phyloP scores from a whole-genome alignment of 1,139 yeast species.

The Pichia sp. region DNA sequence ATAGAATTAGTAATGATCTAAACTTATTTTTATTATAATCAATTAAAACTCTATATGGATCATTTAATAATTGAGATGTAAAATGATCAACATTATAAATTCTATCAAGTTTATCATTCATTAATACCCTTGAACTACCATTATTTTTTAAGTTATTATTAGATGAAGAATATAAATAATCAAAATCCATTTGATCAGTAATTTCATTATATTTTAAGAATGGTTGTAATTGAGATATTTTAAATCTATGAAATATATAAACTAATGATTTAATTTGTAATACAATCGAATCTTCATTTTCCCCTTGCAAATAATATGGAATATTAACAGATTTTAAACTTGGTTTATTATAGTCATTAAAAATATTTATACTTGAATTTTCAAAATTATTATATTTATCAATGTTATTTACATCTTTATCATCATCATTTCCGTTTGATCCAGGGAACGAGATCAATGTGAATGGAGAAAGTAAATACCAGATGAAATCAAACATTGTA shows the following conservation, averaged over 20 bases:
- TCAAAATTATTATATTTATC: not conserved
- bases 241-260: constrained; percentile 51
- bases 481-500: constrained; percentile 11
- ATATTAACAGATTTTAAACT: constrained; percentile 29
- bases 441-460: constrained; percentile 6
- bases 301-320: constrained; percentile 46
- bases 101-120: constrained; percentile 42
- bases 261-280: constrained; percentile 51
- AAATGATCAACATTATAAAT: constrained; percentile 47
- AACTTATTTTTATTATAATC: constrained; percentile 64
- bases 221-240: constrained; percentile 40
- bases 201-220: constrained; percentile 29
- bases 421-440: constrained; percentile 1
- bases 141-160: not conserved
- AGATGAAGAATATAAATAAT: constrained; percentile 9
- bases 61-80: constrained; percentile 37
- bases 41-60: constrained; percentile 55
- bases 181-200: constrained; percentile 22
- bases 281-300: constrained; percentile 48
- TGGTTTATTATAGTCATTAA: constrained; percentile 4
- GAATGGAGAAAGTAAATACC: constrained; percentile 13
- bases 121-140: constrained; percentile 8
- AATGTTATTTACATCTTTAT: not conserved
- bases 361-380: not conserved
- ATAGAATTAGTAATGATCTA: constrained; percentile 50